Evolutionary conservation across 257 asterid species (phyloP).

Genomic region (Anisodus acutangulus): DNA sequence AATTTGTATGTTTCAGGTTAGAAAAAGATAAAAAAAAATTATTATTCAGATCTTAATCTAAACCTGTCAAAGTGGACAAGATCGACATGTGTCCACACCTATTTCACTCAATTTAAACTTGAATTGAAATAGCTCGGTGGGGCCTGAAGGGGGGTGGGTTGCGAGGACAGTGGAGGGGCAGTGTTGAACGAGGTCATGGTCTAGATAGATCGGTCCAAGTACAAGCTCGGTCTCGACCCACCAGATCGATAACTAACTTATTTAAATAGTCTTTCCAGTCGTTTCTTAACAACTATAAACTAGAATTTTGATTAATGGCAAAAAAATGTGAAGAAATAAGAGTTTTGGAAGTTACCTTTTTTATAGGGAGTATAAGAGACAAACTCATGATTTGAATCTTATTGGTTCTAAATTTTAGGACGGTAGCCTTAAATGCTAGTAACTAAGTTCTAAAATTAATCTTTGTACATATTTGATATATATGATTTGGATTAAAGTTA

Average conservation of each 20-base stretch:
- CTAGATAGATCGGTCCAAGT: background rate
- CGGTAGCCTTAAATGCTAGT: background rate
- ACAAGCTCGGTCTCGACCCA: background rate
- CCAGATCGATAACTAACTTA: background rate
- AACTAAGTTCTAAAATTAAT: background rate
- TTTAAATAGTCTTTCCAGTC: too few relatives aligned
- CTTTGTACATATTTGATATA: background rate
- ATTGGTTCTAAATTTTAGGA: too few relatives aligned
- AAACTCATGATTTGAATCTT: too few relatives aligned
- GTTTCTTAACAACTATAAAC: too few relatives aligned
- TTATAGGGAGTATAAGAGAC: background rate
- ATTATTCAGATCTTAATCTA: too few relatives aligned
- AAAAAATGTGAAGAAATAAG: too few relatives aligned
- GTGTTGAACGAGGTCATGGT: background rate
- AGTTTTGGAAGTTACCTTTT: too few relatives aligned
- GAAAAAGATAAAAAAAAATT: background rate
- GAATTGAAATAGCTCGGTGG: too few relatives aligned
- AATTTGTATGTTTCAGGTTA: background rate
- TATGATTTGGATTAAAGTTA: background rate
- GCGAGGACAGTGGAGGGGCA: background rate
- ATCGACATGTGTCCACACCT: too few relatives aligned
- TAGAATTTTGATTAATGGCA: background rate
- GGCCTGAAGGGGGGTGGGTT: too few relatives aligned
- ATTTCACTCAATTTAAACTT: too few relatives aligned
- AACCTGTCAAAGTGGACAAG: background rate